Base-by-base conservation (phyloP, 2,329 filamentous ascomycete species). In the Byssothecium circinans region DNA sequence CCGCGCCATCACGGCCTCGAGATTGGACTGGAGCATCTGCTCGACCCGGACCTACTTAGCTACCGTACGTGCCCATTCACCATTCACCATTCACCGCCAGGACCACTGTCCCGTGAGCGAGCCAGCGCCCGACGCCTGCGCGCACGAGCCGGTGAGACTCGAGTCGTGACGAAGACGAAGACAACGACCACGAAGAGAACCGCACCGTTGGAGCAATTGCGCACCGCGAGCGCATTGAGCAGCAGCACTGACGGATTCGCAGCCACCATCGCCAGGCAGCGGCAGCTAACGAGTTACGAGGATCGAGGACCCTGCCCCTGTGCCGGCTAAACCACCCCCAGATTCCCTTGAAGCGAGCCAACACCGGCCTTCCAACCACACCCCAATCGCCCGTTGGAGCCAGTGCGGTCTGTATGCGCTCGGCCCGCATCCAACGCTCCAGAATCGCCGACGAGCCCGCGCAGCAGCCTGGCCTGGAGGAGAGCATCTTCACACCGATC, bases 291-390 rank as follows among this genome's bases (percentile, higher is more conserved):
- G 60, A n/a, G 25, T 11, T 6, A 27, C 7, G 25, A 27, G 6
- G 25, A 27, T 27, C 25, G 25, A 67, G 63, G 62, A 65, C 62
- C 60, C 50, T 49, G 56, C 58, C 63, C 65, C 59, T 63, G 60
- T 62, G 58, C 65, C 65, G 62, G 65, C 62, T 68, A 69, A 67
- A 68, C 57, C 62, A 46, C 56, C 23, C 58, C 53, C 64, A 64
- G 61, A 67, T 64, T 55, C 58, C 58, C 55, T 59, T 64, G 55
- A 68, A 67, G 63, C 67, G 65, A 69, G 47, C 64, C 66, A 68
- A 62, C 67, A 67, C 61, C 65, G 58, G 57, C 58, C 52, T 46
- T 62, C 62, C 50, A 64, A 60, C 50, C 32, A 59, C 56, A 48
- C 51, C 50, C 53, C 37, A 52, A 49, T 43, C 58, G 47, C 52